Evolutionary conservation across 768 basidiomycete species (phyloP).

Genomic region (Dioszegia aurantiaca): DNA sequence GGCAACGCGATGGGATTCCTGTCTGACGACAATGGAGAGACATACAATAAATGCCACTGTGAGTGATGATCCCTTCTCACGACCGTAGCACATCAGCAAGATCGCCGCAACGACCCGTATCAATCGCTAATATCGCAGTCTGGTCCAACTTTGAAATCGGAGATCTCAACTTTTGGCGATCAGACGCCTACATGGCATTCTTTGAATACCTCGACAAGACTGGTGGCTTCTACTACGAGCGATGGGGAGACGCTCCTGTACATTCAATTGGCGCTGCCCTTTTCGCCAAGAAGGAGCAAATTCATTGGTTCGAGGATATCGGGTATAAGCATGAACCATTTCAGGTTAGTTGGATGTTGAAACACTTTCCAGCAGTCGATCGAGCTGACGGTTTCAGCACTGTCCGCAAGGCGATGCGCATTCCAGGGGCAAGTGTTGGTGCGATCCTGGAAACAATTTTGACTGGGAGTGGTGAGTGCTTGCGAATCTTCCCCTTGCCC

Average conservation of each 20-base stretch:
- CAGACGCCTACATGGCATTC: conserved; percentile 75
- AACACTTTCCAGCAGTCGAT: background rate
- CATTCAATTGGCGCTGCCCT: conserved; percentile 88
- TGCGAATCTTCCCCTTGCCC: too few species aligned
- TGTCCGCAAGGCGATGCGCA: conserved; percentile 57
- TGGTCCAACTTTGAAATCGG: conserved; percentile 95
- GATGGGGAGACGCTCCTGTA: conserved; percentile 81
- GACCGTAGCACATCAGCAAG: too few species aligned
- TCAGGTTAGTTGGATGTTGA: conserved; percentile 86
- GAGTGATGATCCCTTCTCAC: conserved; percentile 33
- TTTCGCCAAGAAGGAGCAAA: conserved; percentile 80
- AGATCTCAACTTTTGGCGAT: conserved; percentile 76
- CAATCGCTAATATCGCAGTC: conserved; percentile 57
- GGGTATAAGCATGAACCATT: conserved; percentile 92
- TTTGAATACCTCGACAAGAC: conserved; percentile 75
- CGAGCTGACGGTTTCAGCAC: conserved; percentile 29
- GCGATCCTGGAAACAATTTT: conserved; percentile 68
- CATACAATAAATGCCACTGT: conserved; percentile 77
- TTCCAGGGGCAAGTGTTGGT: conserved; percentile 79
- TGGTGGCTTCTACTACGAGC: conserved; percentile 86
- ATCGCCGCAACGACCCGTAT: too few species aligned
- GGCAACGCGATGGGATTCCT: conserved; percentile 72
- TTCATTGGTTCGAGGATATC: conserved; percentile 93
- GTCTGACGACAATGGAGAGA: conserved; percentile 68
- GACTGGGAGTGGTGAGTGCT: conserved; percentile 56